Percentiles rank a stretch among this genome's conserved stretches.
phyloP scores from a whole-genome alignment of 2,329 filamentous ascomycete species.

The Knufia fluminis region DNA sequence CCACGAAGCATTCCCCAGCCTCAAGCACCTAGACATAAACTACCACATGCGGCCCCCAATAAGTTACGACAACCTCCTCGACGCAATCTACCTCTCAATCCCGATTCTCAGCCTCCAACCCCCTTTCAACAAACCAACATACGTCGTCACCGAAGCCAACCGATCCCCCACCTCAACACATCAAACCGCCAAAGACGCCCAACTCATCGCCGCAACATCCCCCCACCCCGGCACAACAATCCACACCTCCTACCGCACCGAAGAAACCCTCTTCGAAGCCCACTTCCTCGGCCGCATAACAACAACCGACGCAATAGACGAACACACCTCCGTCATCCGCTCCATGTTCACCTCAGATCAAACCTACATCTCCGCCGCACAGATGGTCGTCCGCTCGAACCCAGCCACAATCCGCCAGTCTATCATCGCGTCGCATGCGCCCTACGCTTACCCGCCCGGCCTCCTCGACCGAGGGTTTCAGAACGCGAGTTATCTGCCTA shows the following conservation, averaged over 20 bases:
- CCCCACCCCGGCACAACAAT: neutral
- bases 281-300: neutral
- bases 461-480: neutral
- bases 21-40: conserved; percentile 3
- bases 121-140: neutral
- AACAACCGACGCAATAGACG: conserved; percentile 8
- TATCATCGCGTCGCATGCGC: neutral
- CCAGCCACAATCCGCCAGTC: neutral
- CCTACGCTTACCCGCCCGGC: neutral
- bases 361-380: neutral
- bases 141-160: neutral
- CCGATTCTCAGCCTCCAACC: neutral
- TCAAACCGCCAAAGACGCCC: neutral
- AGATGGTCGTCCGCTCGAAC: conserved; percentile 1
- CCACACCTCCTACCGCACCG: conserved; percentile 3
- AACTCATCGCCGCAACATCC: neutral
- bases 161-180: neutral
- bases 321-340: conserved; percentile 6
- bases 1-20: neutral
- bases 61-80: conserved; percentile 7
- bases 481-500: neutral
- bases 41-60: conserved; percentile 9
- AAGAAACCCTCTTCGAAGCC: conserved; percentile 5
- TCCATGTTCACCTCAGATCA: neutral
- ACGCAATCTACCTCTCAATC: conserved; percentile 3